Evolutionary conservation across 495 filamentous ascomycete species (phyloP), one percentile per base, ranked within the genome.

Genomic region (Letharia columbiana): DNA sequence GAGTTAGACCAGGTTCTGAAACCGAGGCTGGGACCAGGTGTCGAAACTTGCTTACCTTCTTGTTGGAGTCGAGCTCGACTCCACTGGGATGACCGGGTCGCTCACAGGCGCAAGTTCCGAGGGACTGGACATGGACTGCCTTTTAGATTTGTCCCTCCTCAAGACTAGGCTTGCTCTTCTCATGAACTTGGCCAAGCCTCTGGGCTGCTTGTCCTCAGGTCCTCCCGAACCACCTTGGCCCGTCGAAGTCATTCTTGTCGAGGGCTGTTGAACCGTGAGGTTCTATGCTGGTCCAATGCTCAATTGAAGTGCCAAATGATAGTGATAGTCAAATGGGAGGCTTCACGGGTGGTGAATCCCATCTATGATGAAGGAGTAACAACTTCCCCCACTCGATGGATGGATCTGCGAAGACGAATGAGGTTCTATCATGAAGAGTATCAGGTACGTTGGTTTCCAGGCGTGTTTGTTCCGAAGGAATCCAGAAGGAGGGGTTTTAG

Each of bases 131-230:
- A 72, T 66, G 33, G 79, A 69, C 61, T 74, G 65, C 59, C 76
- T 71, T 66, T 82, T 81, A 65, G 79, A 75, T 39, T 79, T 78
- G 44, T 75, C 77, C 70, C 83, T 81, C 68, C 80, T 85, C 68
- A 87, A 75, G 33, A 86, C 86, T 6, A 82, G 85, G 77, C 81
- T 89, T 74, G 89, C 81, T 68, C 84, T 80, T 62, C 81, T 82
- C 60, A 90, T 72, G 49, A 88, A 82, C 70, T 81, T 89, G 49
- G 81, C 80, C 50, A 90, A 71, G 35, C 87, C 85, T 71, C 81
- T 84, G 66, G 82, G 84, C 78, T 88, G 84, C 78, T 88, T 86
- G 69, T 84, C 77, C 60, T 74, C 75, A 37, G 67, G 45, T 37
- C 52, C 65, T 41, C 64, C 64, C 15, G 69, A 62, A 66, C 64